A percentile compares a stretch with the other conserved stretches of the same genome.
phyloP scores from a whole-genome alignment of 164 flowering plant species.

The Vitis labrusca region DNA sequence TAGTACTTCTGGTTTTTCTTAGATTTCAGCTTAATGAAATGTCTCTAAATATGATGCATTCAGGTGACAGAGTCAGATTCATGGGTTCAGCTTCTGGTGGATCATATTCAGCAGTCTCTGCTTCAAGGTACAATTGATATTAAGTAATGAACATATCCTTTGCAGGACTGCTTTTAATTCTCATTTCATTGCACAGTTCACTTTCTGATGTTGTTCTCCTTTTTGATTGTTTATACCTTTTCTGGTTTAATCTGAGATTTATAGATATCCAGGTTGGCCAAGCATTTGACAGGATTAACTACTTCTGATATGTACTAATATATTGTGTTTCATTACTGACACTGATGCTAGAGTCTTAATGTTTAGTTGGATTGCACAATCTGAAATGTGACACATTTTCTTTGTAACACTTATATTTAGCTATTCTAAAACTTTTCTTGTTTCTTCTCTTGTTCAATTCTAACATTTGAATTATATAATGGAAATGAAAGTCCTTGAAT shows the following conservation, averaged over 20 bases:
- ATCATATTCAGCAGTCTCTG: constrained; percentile 44
- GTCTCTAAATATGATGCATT: constrained; percentile 7
- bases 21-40: not conserved
- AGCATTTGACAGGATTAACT: not conserved
- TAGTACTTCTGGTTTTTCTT: not conserved
- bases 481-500: too few relatives aligned
- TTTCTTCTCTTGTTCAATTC: too few relatives aligned
- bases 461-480: too few relatives aligned
- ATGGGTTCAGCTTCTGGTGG: constrained; percentile 40
- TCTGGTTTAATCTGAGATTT: not conserved
- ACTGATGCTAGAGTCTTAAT: too few relatives aligned
- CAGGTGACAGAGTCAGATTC: constrained; percentile 82
- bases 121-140: constrained; percentile 50
- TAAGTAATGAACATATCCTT: not conserved
- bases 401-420: too few relatives aligned
- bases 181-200: not conserved
- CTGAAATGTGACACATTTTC: too few relatives aligned
- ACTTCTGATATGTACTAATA: not conserved
- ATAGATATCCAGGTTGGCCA: not conserved
- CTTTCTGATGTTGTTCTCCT: not conserved
- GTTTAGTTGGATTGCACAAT: too few relatives aligned
- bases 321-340: too few relatives aligned
- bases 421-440: too few relatives aligned
- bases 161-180: not conserved
- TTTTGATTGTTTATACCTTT: not conserved